These are phyloP conservation scores for Clavispora fructus DNA, from an alignment of 805 yeast species.

Conservation along the genomic window DNA sequence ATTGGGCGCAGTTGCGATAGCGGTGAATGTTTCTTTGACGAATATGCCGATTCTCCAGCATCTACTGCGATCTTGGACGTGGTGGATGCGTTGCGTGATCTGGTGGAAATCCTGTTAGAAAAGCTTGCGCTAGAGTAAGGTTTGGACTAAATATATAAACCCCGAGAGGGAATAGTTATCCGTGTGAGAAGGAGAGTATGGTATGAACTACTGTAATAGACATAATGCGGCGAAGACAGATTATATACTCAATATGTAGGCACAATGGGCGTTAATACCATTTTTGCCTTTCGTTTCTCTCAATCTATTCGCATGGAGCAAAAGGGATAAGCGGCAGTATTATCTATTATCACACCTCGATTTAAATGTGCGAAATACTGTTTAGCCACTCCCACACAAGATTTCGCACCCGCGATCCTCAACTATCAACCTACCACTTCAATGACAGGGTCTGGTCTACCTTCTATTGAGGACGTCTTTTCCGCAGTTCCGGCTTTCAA, in stretches of 20 bases:
- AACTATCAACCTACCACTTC: background rate
- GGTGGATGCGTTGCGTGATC: constrained; percentile 64
- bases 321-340: no score
- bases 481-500: constrained; percentile 18
- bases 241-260: no score
- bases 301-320: no score
- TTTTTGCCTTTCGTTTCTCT: no score
- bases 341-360: no score
- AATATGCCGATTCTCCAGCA: constrained; percentile 89
- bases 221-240: no score
- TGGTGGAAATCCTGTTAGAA: constrained; percentile 33
- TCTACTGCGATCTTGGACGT: constrained; percentile 79
- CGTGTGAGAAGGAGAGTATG: no score
- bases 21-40: constrained; percentile 80
- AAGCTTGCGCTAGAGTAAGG: constrained; percentile 9
- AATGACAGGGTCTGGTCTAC: background rate
- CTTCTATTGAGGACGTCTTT: background rate
- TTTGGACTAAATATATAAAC: no score
- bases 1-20: constrained; percentile 84
- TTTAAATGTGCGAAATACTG: background rate
- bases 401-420: background rate
- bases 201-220: no score
- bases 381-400: background rate
- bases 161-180: no score
- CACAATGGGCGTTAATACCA: no score